Base-by-base conservation (phyloP, 2,329 filamentous ascomycete genomes). In the Colletotrichum sp. region DNA sequence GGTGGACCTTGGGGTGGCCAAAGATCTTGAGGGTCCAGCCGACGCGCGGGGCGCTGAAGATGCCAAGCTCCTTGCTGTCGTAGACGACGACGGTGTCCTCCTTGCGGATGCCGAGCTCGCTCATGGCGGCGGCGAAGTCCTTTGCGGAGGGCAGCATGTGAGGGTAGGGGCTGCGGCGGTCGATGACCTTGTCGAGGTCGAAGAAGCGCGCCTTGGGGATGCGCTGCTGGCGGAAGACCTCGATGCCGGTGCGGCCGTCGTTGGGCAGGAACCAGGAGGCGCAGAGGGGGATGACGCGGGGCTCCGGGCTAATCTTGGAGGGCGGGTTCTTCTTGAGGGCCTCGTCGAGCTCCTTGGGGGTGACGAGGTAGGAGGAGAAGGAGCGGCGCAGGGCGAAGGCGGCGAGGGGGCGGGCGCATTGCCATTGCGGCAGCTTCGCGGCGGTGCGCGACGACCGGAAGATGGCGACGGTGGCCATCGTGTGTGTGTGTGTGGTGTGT, bases 221-320 rank as follows among this genome's bases (percentile, higher is more conserved):
- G 81, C 95, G 95, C 82, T 93, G 92, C 83, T 95, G 91, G 79
- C 93, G 91, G 88, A 96, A 99, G 59, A 93, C 92, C 78, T 97
- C 90, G 80, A 94, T 92, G 70, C 97, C 97, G 66, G 92, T 95
- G 77, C 96, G 93, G 70, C 92, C 92, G 80, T 98, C 96, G 84
- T 98, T 99, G 78, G 97, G 97, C 78, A 99, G 91, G 83, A 98
- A 99, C 97, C 97, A 99, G 28, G 95, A 91, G 63, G 96, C 97
- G 85, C 96, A 98, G 57, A 99, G 90, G 4, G 97, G 95, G 70
- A 99, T 93, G 59, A 98, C 93, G 79, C 95, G 93, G 2, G 96
- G 94, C 15, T 95, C 92, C 59, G 95, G 94, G 76, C 95, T 95
- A 80, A 96, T 94, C 77, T 93, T 92, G 69, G 93, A 94, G 15